Conservation (phyloP, 2,329 filamentous ascomycete species). For the Fonsecaea pugnacius region DNA sequence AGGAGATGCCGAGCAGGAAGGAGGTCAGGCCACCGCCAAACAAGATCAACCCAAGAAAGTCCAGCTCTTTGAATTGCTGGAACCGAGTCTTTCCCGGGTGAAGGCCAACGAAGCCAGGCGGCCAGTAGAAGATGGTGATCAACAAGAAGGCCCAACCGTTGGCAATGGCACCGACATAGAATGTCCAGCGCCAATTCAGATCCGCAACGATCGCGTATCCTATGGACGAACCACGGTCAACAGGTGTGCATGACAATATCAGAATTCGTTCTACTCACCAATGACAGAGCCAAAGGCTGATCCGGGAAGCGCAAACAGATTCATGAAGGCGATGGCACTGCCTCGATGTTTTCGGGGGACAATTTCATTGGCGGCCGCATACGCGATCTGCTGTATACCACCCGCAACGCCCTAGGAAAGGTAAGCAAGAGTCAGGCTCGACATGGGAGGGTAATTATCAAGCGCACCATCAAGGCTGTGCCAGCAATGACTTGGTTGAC, state of each 20-base stretch:
- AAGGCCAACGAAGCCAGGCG: conserved; percentile 51
- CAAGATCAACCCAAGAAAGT: conserved; percentile 52
- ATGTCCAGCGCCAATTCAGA: conserved; percentile 55
- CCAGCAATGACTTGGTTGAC: too few relatives aligned
- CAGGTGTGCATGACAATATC: background rate
- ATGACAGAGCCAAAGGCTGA: conserved; percentile 14
- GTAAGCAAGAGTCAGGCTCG: too few relatives aligned
- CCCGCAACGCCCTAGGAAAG: background rate
- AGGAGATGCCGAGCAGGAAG: conserved; percentile 51
- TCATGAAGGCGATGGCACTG: background rate
- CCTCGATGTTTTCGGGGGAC: conserved; percentile 3
- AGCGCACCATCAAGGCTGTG: too few relatives aligned
- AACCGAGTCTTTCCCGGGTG: conserved; percentile 42
- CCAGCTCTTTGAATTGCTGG: conserved; percentile 50
- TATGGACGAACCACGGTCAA: background rate
- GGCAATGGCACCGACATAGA: conserved; percentile 40
- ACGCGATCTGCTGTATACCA: conserved; percentile 2
- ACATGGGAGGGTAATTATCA: background rate
- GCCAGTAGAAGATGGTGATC: conserved; percentile 54
- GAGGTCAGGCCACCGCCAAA: conserved; percentile 48
- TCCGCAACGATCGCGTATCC: conserved; percentile 12
- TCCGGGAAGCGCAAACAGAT: background rate
- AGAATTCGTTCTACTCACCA: background rate
- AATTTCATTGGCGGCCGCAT: conserved; percentile 2
- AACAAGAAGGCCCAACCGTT: conserved; percentile 34